phyloP scores from a whole-genome alignment of 345 rosid genomes.

The Passiflora organensis region DNA sequence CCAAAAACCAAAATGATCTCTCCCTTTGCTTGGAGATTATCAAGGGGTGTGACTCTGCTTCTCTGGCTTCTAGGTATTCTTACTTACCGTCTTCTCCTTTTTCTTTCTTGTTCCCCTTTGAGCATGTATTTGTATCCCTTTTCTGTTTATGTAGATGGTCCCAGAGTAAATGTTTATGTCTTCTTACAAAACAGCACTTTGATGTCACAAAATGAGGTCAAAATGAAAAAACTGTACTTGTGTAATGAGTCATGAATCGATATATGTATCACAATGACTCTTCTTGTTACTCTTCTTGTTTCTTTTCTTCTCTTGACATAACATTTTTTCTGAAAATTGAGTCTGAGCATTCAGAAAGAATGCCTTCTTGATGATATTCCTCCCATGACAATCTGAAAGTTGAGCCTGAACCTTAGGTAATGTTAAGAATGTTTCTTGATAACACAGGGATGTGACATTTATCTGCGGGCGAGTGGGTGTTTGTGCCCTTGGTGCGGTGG shows the following conservation, averaged over 20 bases:
- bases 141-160: neutral
- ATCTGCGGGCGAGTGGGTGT: conserved; percentile 21
- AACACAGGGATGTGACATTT: conserved; percentile 24
- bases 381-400: too few relatives aligned
- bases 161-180: too few relatives aligned
- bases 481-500: conserved; percentile 30
- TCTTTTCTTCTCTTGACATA: too few relatives aligned
- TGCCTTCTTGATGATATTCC: too few relatives aligned
- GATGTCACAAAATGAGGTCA: too few relatives aligned
- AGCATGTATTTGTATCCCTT: neutral
- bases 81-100: neutral
- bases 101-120: neutral
- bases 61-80: conserved; percentile 14
- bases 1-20: conserved; percentile 21
- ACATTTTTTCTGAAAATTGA: too few relatives aligned
- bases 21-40: conserved; percentile 20
- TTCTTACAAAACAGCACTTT: too few relatives aligned
- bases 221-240: too few relatives aligned
- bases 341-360: too few relatives aligned
- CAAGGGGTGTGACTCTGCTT: conserved; percentile 23
- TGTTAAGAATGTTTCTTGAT: neutral
- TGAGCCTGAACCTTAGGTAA: neutral
- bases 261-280: too few relatives aligned
- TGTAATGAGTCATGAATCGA: too few relatives aligned
- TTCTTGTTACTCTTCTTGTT: too few relatives aligned